Conservation (phyloP, 2,329 filamentous ascomycete genomes). For the Microcyclosporella mali region DNA sequence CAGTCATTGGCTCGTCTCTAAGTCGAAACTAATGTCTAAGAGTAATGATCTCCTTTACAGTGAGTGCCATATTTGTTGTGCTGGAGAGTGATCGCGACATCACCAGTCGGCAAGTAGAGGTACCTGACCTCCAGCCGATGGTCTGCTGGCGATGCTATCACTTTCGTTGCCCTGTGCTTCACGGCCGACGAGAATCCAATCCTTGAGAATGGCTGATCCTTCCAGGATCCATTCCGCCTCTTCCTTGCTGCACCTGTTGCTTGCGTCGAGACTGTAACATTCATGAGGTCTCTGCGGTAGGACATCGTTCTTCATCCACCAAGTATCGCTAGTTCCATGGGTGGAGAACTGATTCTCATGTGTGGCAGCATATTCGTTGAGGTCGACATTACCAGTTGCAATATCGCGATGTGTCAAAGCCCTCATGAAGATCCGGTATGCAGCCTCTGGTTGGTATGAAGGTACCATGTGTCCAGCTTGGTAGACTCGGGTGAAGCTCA, state of each 20-base stretch:
- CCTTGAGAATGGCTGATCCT: constrained; percentile 27
- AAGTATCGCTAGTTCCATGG: constrained; percentile 23
- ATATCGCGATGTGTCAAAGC: constrained; percentile 31
- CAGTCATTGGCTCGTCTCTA: too few species aligned
- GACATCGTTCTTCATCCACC: constrained; percentile 30
- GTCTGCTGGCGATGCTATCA: background rate
- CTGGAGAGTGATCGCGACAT: too few species aligned
- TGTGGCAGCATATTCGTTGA: constrained; percentile 10
- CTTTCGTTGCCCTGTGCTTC: constrained; percentile 1
- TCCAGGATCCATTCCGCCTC: constrained; percentile 25
- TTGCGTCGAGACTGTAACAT: constrained; percentile 10
- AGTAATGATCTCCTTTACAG: too few species aligned
- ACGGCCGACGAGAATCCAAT: constrained; percentile 28
- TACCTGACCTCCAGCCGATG: background rate
- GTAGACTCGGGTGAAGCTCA: constrained; percentile 43
- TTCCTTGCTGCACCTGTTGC: constrained; percentile 22
- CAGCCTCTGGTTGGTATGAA: constrained; percentile 34
- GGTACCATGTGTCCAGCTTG: constrained; percentile 45
- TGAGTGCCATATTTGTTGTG: too few species aligned
- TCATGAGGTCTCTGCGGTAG: constrained; percentile 21
- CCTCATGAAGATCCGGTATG: constrained; percentile 36
- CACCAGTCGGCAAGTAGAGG: background rate
- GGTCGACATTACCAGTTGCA: constrained; percentile 29
- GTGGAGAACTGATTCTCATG: constrained; percentile 20
- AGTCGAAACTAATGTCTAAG: too few species aligned